Evolutionary conservation across 106 monocot genomes (phyloP).

Genomic region (Agapanthus africanus): DNA sequence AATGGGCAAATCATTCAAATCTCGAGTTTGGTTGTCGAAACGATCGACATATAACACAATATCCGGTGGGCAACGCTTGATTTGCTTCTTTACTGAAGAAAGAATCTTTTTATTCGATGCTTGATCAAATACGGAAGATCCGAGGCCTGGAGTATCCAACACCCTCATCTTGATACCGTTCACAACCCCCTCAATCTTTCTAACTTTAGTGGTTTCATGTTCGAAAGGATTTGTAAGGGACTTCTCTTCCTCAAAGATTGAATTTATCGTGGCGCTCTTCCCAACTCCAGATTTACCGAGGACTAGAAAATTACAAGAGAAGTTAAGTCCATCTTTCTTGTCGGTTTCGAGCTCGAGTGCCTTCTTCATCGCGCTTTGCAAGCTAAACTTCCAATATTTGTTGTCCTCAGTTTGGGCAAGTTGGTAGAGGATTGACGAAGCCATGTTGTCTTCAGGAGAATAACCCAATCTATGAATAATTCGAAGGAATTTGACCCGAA

Average conservation of each 20-base stretch:
- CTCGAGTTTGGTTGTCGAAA: conserved; percentile 68
- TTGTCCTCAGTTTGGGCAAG: conserved; percentile 55
- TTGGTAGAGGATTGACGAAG: conserved; percentile 64
- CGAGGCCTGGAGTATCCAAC: conserved; percentile 51
- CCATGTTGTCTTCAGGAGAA: conserved; percentile 75
- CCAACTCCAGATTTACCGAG: background rate
- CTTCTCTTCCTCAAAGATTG: conserved; percentile 67
- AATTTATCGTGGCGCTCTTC: conserved; percentile 26
- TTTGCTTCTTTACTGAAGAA: conserved; percentile 7
- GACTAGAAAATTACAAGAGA: background rate
- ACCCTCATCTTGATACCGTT: background rate
- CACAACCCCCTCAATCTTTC: conserved; percentile 38
- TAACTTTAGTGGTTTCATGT: conserved; percentile 45
- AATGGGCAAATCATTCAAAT: conserved; percentile 79
- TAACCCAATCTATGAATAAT: conserved; percentile 27
- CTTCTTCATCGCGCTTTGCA: conserved; percentile 23
- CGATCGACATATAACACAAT: conserved; percentile 40
- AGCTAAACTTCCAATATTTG: conserved; percentile 6
- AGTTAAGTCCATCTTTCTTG: background rate
- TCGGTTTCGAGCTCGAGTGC: background rate
- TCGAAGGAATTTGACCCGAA: conserved; percentile 72
- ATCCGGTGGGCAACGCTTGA: background rate
- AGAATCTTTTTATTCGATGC: conserved; percentile 58
- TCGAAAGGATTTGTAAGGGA: conserved; percentile 48
- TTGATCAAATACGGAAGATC: conserved; percentile 65